These are phyloP conservation scores for Aspergillus pseudoterreus DNA, from an alignment of 2,329 filamentous ascomycete genomes.

Conservation along the genomic window DNA sequence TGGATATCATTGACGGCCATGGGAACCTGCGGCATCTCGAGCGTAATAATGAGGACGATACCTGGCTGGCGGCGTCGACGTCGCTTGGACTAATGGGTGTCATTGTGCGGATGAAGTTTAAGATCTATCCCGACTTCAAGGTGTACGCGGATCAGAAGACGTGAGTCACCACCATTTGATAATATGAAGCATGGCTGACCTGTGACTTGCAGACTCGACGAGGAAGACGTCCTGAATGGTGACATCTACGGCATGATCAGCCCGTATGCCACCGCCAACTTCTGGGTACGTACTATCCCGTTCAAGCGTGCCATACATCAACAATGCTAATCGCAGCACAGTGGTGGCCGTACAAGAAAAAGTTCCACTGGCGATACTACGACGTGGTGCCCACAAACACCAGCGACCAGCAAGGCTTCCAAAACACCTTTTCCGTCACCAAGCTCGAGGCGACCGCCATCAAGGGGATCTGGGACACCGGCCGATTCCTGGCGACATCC, in stretches of 20 bases:
- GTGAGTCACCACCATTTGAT: background rate
- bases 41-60: slow-evolving; percentile 8
- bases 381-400: slow-evolving; percentile 7
- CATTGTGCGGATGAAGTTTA: slow-evolving; percentile 12
- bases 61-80: slow-evolving; percentile 12
- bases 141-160: slow-evolving; percentile 13
- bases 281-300: slow-evolving; percentile 7
- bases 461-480: slow-evolving; percentile 8
- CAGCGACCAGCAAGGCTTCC: slow-evolving; percentile 10
- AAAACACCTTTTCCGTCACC: slow-evolving; percentile 12
- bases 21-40: slow-evolving; percentile 9
- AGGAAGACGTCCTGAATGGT: slow-evolving; percentile 9
- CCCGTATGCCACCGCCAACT: slow-evolving; percentile 11
- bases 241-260: slow-evolving; percentile 11
- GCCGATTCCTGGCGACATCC: slow-evolving; percentile 6
- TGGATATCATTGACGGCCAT: slow-evolving; percentile 10
- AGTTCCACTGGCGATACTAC: slow-evolving; percentile 14
- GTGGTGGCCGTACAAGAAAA: slow-evolving; percentile 14
- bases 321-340: background rate
- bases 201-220: slow-evolving; percentile 1
- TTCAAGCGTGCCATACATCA: background rate
- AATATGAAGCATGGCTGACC: background rate
- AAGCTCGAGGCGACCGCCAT: slow-evolving; percentile 7
- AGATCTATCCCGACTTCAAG: slow-evolving; percentile 11
- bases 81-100: slow-evolving; percentile 9